phyloP scores from a whole-genome alignment of 1,284 basidiomycete species.

The Trametes hirsuta region DNA sequence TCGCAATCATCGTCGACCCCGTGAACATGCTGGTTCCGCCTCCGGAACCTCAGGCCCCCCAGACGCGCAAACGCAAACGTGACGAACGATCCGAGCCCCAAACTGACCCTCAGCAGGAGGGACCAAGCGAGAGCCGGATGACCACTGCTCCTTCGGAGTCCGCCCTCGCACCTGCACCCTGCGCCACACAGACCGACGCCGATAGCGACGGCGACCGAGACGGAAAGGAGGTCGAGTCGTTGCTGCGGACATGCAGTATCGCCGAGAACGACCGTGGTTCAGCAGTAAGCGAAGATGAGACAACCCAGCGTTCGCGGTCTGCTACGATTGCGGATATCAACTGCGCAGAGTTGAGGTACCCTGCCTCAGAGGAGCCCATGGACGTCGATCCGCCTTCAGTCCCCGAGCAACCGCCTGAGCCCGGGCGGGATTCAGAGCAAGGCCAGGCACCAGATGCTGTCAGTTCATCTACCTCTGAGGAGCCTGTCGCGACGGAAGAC shows the following conservation, averaged over 20 bases:
- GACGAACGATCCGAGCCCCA: constrained; percentile 14
- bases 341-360: constrained; percentile 23
- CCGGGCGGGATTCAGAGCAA: background rate
- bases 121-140: background rate
- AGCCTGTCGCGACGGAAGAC: too few relatives aligned
- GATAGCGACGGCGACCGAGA: constrained; percentile 30
- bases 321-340: background rate
- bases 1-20: constrained; percentile 92
- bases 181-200: constrained; percentile 8
- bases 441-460: too few relatives aligned
- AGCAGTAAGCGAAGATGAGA: constrained; percentile 10
- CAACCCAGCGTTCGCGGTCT: background rate
- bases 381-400: constrained; percentile 17
- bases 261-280: constrained; percentile 14
- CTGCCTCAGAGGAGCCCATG: constrained; percentile 20
- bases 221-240: constrained; percentile 28
- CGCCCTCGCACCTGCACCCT: background rate
- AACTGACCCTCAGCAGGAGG: background rate
- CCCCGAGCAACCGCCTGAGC: background rate
- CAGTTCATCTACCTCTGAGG: too few relatives aligned
- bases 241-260: constrained; percentile 33
- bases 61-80: constrained; percentile 38
- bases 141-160: constrained; percentile 2
- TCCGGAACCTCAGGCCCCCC: constrained; percentile 31
- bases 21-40: constrained; percentile 57